These are phyloP conservation scores for Tuber borchii DNA, from an alignment of 495 filamentous ascomycete genomes.

Conservation along the genomic window DNA sequence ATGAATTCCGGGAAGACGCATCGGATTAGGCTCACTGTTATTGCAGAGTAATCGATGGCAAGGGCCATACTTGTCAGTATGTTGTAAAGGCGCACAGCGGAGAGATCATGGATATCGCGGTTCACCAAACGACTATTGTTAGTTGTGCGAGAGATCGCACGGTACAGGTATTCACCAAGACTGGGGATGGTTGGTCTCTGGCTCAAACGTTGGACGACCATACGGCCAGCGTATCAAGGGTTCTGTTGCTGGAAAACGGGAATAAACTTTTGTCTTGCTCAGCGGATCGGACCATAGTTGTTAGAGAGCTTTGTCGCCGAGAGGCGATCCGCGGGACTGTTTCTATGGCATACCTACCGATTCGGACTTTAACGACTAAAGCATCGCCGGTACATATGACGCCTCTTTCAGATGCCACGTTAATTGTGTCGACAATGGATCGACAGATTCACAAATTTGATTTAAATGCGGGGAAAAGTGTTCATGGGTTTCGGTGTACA, in stretches of 20 bases:
- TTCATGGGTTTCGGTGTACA: slow-evolving; percentile 69
- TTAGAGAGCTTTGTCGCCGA: slow-evolving; percentile 58
- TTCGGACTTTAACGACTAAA: slow-evolving; percentile 70
- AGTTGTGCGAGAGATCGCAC: slow-evolving; percentile 82
- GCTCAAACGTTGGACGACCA: slow-evolving; percentile 75
- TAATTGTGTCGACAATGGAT: slow-evolving; percentile 75
- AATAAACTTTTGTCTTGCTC: slow-evolving; percentile 77
- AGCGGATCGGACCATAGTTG: slow-evolving; percentile 75
- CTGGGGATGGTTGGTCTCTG: slow-evolving; percentile 51
- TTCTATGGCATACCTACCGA: slow-evolving; percentile 60
- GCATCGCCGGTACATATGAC: slow-evolving; percentile 80
- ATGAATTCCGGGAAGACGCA: slow-evolving; percentile 23
- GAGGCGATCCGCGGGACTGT: slow-evolving; percentile 50
- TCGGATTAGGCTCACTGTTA: slow-evolving; percentile 14
- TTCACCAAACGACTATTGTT: slow-evolving; percentile 63
- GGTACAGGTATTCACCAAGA: slow-evolving; percentile 72
- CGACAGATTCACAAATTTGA: slow-evolving; percentile 73
- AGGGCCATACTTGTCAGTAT: slow-evolving; percentile 35
- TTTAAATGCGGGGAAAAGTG: slow-evolving; percentile 60
- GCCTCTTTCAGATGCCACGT: slow-evolving; percentile 54
- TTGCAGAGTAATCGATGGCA: slow-evolving; percentile 47
- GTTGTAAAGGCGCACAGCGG: slow-evolving; percentile 67
- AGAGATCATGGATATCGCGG: slow-evolving; percentile 75
- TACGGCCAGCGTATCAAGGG: slow-evolving; percentile 59
- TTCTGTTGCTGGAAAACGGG: slow-evolving; percentile 59